Conservation (phyloP, 495 filamentous ascomycete species). For the Geoglossum glabrum region DNA sequence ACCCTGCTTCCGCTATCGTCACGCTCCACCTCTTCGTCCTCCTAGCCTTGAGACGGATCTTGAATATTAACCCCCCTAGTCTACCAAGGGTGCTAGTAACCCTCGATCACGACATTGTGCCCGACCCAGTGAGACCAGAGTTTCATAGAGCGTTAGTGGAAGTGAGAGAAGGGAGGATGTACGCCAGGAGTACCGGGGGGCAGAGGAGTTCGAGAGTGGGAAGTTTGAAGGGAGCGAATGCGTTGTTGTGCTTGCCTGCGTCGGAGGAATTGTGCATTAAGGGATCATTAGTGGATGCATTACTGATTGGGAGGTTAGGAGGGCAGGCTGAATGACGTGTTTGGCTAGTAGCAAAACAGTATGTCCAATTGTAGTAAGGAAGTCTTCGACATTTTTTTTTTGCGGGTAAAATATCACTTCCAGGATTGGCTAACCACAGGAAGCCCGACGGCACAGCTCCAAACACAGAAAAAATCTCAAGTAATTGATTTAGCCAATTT, state of each 20-base stretch:
- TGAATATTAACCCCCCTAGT: constrained; percentile 36
- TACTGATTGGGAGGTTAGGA: constrained; percentile 33
- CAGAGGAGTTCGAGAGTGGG: constrained; percentile 81
- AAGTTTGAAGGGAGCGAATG: constrained; percentile 75
- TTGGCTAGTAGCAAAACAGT: constrained; percentile 5
- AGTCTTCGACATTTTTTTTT: too few relatives aligned
- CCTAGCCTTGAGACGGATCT: constrained; percentile 57
- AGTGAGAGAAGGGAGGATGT: constrained; percentile 44
- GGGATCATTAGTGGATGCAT: constrained; percentile 35
- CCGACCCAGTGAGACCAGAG: constrained; percentile 59
- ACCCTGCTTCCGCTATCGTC: constrained; percentile 82
- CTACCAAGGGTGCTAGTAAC: constrained; percentile 51
- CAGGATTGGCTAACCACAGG: too few relatives aligned
- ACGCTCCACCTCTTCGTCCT: constrained; percentile 89
- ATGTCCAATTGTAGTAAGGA: neutral
- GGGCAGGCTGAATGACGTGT: neutral
- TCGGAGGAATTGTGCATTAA: constrained; percentile 26
- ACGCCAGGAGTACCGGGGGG: constrained; percentile 67
- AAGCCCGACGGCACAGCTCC: too few relatives aligned
- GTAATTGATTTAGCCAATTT: too few relatives aligned
- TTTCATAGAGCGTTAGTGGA: constrained; percentile 63
- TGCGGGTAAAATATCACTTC: too few relatives aligned
- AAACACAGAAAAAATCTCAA: too few relatives aligned
- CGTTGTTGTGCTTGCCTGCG: constrained; percentile 55
- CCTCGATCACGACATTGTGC: constrained; percentile 46